phyloP scores from a whole-genome alignment of 306 rosid species.

The Castanopsis chinensis region DNA sequence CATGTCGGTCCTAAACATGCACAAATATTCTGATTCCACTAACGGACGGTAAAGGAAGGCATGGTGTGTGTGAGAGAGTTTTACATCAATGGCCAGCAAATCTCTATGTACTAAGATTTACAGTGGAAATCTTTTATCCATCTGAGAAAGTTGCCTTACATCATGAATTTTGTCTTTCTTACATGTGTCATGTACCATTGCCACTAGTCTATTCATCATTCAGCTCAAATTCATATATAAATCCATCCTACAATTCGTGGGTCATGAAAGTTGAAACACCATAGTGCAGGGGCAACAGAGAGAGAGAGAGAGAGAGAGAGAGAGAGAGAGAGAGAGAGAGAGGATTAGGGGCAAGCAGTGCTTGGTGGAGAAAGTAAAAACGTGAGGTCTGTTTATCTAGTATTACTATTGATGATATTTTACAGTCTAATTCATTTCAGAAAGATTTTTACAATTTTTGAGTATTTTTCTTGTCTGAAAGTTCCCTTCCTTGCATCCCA shows the following conservation, averaged over 20 bases:
- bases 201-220: constrained; percentile 1
- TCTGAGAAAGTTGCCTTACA: constrained; percentile 32
- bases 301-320: neutral
- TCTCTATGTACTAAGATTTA: constrained; percentile 26
- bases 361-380: constrained; percentile 26
- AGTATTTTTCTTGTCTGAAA: neutral
- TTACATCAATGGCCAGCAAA: constrained; percentile 29
- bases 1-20: neutral
- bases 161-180: neutral
- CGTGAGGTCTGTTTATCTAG: neutral
- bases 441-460: neutral
- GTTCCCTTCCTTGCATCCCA: neutral
- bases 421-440: constrained; percentile 1
- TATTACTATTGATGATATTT: constrained; percentile 1
- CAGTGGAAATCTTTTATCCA: constrained; percentile 20
- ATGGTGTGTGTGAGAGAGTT: constrained; percentile 4
- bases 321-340: neutral
- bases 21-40: constrained; percentile 28
- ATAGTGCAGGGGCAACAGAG: no score
- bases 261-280: no score
- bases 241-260: neutral
- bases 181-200: constrained; percentile 9
- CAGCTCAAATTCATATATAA: constrained; percentile 4
- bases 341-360: constrained; percentile 13
- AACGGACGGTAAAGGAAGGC: neutral